phyloP scores from a whole-genome alignment of 2,329 filamentous ascomycete species.

The Pezicula radicicola region DNA sequence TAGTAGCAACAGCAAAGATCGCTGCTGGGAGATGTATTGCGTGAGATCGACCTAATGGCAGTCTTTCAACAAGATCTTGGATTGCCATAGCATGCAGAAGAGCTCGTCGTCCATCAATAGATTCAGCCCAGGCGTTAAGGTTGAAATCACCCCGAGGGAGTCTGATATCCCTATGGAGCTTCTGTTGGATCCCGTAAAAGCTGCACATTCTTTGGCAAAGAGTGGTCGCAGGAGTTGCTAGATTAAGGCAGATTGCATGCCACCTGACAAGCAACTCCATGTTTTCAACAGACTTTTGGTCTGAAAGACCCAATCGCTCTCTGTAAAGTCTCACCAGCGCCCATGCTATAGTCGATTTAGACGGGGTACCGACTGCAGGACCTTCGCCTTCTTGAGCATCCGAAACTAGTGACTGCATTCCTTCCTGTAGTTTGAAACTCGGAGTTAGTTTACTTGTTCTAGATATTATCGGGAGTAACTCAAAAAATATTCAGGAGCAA shows the following conservation, averaged over 20 bases:
- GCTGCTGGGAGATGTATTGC: conserved; percentile 41
- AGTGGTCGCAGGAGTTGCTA: conserved; percentile 35
- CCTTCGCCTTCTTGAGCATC: conserved; percentile 34
- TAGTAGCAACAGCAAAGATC: conserved; percentile 37
- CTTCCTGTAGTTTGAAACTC: conserved; percentile 22
- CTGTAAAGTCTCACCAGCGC: conserved; percentile 36
- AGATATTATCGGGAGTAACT: no score
- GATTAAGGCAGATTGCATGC: conserved; percentile 40
- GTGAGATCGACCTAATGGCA: conserved; percentile 39
- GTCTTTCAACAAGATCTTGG: conserved; percentile 39
- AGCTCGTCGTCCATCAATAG: conserved; percentile 33
- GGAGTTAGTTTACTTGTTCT: no score
- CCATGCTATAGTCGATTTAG: conserved; percentile 32
- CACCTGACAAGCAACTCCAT: conserved; percentile 38
- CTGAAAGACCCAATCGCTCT: conserved; percentile 29
- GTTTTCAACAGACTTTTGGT: conserved; percentile 31
- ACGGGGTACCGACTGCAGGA: conserved; percentile 34
- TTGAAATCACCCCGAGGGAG: conserved; percentile 28
- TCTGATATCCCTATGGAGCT: conserved; percentile 31
- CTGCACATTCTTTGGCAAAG: conserved; percentile 36
- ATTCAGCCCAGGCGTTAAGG: conserved; percentile 32
- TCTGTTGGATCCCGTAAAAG: conserved; percentile 33
- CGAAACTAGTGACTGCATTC: conserved; percentile 38
- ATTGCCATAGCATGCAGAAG: conserved; percentile 40
- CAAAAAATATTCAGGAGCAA: no score